Evolutionary conservation across 768 basidiomycete species (phyloP), one percentile per base, ranked within the genome.

Genomic region (Pleurotus tuber-regium): DNA sequence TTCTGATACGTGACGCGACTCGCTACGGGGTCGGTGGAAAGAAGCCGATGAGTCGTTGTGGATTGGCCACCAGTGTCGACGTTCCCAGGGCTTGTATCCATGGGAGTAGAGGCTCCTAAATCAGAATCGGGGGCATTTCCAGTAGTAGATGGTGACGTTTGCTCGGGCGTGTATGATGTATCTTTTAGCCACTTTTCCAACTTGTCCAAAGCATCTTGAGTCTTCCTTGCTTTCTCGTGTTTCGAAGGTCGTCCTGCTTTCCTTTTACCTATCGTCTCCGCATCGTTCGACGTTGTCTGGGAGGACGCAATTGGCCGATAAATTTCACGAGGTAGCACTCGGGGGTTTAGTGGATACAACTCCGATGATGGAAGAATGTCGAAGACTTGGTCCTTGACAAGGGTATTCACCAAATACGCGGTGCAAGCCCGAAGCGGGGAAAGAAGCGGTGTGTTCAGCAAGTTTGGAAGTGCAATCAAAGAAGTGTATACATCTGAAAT

Each of bases 301-400:
- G 41, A 21, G 41, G 18, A 5, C 11, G 16, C 46, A 35, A 48
- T 12, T 11, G 46, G 19, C 23, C 23, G 46, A 24, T 48, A 35
- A 80, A n/a, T 81, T 67, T 90, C 89, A 21, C 87, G 78, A 14
- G 89, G 89, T 4, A 92, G 69, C 21, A 67, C 66, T n/a, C 82
- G 75, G 3, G 88, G 89, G 59, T 79, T 82, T 60, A 79, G 69
- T 0, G 86, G 68, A 21, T 69, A 65, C 7, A 77, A 56, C 3
- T 72, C 67, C 10, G 81, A 77, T 30, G 59, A 58, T 0, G 90
- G 89, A 24, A 86, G 66, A 42, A 90, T 68, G 51, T 83, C 71
- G 61, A 92, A 89, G 1, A 71, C 72, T 11, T 70, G 62, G 23
- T 74, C 74, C 26, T 74, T 63, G 29, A 78, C 52, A 33, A 92